Evolutionary conservation across 169 alveolate genomes (phyloP).

Genomic region (Plasmodium sp.): DNA sequence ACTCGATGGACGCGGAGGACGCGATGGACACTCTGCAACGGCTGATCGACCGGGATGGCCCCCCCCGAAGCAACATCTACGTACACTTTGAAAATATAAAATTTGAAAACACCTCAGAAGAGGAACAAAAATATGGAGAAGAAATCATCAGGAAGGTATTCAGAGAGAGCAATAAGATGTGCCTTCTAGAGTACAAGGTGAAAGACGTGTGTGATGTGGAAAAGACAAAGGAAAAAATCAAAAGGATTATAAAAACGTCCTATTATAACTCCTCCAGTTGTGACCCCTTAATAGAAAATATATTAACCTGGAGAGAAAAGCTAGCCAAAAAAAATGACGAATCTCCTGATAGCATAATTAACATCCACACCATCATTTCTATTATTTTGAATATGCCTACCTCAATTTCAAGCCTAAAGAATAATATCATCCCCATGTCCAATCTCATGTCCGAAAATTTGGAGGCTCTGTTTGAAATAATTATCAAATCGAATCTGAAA

Average conservation of each 20-base stretch:
- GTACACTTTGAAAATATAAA: slow-evolving; percentile 38
- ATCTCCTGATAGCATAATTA: slow-evolving; percentile 49
- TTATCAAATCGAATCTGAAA: slow-evolving; percentile 22
- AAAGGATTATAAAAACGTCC: slow-evolving; percentile 50
- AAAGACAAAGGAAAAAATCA: slow-evolving; percentile 48
- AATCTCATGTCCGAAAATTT: slow-evolving; percentile 41
- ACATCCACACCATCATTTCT: slow-evolving; percentile 55
- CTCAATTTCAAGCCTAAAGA: slow-evolving; percentile 47
- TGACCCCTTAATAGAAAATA: slow-evolving; percentile 38
- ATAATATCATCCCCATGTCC: slow-evolving; percentile 44
- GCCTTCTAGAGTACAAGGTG: background rate
- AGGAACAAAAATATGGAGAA: slow-evolving; percentile 44
- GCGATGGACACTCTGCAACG: background rate
- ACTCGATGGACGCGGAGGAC: background rate
- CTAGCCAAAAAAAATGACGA: slow-evolving; percentile 35
- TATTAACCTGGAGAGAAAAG: slow-evolving; percentile 51
- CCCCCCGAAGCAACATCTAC: slow-evolving; percentile 4
- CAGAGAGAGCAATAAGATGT: slow-evolving; percentile 30
- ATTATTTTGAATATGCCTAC: slow-evolving; percentile 52
- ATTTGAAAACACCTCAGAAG: slow-evolving; percentile 15
- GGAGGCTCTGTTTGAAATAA: slow-evolving; percentile 41
- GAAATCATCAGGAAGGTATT: slow-evolving; percentile 28
- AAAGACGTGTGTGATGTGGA: slow-evolving; percentile 20
- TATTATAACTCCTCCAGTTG: background rate
- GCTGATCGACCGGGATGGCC: background rate